phyloP scores from a whole-genome alignment of 2,329 filamentous ascomycete genomes.

The Ophiostoma fasciatum region DNA sequence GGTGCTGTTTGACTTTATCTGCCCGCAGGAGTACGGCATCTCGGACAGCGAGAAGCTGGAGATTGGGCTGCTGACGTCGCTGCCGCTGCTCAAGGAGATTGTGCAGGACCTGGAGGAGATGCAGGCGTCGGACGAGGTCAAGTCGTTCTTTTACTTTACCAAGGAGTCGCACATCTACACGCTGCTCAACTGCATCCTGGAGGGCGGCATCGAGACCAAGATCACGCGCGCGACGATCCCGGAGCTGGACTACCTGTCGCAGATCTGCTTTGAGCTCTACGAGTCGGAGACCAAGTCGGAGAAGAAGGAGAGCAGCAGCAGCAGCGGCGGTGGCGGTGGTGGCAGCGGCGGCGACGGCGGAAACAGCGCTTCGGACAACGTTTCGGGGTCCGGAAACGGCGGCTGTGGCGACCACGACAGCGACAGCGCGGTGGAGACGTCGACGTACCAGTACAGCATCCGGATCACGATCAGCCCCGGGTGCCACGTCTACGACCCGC shows the following conservation, averaged over 20 bases:
- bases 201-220: conserved; percentile 93
- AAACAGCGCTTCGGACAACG: no score
- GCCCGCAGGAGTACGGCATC: conserved; percentile 95
- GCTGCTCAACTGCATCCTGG: conserved; percentile 90
- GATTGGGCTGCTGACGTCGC: conserved; percentile 84
- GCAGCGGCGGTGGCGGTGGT: background rate
- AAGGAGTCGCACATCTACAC: conserved; percentile 99
- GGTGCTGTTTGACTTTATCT: conserved; percentile 94
- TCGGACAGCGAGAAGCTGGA: conserved; percentile 94
- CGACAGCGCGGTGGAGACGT: conserved; percentile 28
- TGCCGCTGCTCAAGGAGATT: conserved; percentile 90
- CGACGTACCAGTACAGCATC: conserved; percentile 82
- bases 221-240: conserved; percentile 91
- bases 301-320: background rate
- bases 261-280: conserved; percentile 97
- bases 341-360: background rate
- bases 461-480: conserved; percentile 91
- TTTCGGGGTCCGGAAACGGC: no score
- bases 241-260: conserved; percentile 90
- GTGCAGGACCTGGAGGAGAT: conserved; percentile 94
- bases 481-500: conserved; percentile 88
- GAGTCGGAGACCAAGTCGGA: conserved; percentile 58
- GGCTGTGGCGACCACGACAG: conserved; percentile 2
- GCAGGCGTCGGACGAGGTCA: conserved; percentile 84
- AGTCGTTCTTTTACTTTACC: conserved; percentile 97